A percentile compares a stretch with the other conserved stretches of the same genome.
phyloP scores from a whole-genome alignment of 1,284 basidiomycete species.

The Mycena sp. region DNA sequence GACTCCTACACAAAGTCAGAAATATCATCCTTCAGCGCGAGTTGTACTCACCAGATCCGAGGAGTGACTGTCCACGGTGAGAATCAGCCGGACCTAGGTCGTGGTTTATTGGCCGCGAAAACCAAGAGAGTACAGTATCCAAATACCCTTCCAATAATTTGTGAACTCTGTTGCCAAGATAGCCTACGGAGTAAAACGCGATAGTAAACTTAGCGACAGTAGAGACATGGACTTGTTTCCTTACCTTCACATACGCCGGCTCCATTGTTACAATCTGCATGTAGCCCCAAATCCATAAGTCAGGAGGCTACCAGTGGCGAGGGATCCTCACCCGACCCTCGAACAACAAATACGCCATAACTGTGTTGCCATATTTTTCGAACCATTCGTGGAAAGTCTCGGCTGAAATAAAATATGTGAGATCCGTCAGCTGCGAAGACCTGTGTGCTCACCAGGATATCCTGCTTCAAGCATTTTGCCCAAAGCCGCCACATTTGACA shows the following conservation, averaged over 20 bases:
- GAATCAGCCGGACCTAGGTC: conserved; percentile 24
- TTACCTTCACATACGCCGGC: conserved; percentile 16
- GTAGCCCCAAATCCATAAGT: background rate
- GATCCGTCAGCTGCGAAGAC: background rate
- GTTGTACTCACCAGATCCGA: conserved; percentile 43
- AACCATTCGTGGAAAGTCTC: conserved; percentile 1
- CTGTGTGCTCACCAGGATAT: conserved; percentile 6
- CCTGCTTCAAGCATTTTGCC: background rate
- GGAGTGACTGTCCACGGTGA: conserved; percentile 33
- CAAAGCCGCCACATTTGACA: background rate
- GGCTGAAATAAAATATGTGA: background rate
- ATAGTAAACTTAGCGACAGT: background rate
- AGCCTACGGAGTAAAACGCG: conserved; percentile 8
- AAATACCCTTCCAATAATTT: conserved; percentile 35
- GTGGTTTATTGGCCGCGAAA: background rate
- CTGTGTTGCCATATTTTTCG: conserved; percentile 6
- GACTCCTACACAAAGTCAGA: conserved; percentile 40
- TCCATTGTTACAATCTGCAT: conserved; percentile 11
- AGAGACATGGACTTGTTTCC: too few species aligned
- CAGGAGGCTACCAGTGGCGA: background rate
- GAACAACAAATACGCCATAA: conserved; percentile 2
- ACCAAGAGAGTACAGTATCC: background rate
- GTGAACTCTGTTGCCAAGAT: conserved; percentile 31
- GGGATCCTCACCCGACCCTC: conserved; percentile 1
- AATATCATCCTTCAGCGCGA: background rate